Evolutionary conservation across 768 basidiomycete genomes (phyloP).

Genomic region (Baorangia bicolor): DNA sequence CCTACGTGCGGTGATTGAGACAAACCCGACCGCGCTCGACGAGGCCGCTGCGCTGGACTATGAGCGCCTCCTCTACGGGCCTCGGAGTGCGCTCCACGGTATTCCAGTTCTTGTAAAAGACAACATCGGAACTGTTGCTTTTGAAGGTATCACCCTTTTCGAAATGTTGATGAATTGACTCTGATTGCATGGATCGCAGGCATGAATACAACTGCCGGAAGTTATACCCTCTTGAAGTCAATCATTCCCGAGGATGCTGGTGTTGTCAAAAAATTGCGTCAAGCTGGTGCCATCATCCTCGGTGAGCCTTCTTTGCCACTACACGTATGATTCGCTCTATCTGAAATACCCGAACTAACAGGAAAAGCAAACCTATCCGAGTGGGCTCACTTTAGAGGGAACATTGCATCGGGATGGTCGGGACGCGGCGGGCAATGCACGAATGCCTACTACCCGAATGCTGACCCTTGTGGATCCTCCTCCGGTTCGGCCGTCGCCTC

Average conservation of each 20-base stretch:
- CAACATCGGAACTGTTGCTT: conserved; percentile 32
- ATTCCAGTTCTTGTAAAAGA: conserved; percentile 41
- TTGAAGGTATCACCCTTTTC: conserved; percentile 19
- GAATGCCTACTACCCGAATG: conserved; percentile 49
- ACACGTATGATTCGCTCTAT: neutral
- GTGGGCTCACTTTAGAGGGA: conserved; percentile 49
- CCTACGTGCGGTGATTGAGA: conserved; percentile 41
- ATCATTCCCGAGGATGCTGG: conserved; percentile 36
- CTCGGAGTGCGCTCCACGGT: conserved; percentile 36
- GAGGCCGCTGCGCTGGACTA: conserved; percentile 36
- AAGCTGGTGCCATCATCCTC: conserved; percentile 36
- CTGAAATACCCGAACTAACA: conserved; percentile 5
- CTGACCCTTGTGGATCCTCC: conserved; percentile 57
- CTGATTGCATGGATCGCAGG: conserved; percentile 19
- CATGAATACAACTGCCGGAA: conserved; percentile 44
- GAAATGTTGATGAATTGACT: too few species aligned
- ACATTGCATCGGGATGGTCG: conserved; percentile 54
- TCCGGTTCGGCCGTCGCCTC: conserved; percentile 57
- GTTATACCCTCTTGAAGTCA: conserved; percentile 36
- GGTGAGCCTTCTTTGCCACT: conserved; percentile 12
- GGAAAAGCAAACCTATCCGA: conserved; percentile 60
- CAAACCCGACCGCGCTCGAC: conserved; percentile 37
- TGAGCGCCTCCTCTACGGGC: conserved; percentile 30
- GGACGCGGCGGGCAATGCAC: conserved; percentile 52
- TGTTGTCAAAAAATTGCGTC: conserved; percentile 31